Evolutionary conservation across 129 eudicot genomes (phyloP).

Genomic region (Mikania micrantha): DNA sequence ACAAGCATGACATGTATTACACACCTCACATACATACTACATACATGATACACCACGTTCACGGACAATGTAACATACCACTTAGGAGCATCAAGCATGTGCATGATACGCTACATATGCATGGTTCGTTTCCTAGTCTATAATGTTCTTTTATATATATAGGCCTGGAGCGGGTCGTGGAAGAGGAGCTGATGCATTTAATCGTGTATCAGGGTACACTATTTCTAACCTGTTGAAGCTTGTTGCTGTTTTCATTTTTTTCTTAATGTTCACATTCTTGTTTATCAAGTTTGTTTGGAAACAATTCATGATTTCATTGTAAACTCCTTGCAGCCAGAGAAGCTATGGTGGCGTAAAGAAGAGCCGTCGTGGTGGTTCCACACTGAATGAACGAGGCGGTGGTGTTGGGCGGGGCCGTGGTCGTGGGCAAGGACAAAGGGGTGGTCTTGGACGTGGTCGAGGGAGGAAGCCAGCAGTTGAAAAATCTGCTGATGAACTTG

Average conservation of each 20-base stretch:
- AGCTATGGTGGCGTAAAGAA: slow-evolving; percentile 39
- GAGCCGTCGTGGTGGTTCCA: slow-evolving; percentile 31
- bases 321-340: slow-evolving; percentile 37
- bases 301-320: neutral
- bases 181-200: slow-evolving; percentile 39
- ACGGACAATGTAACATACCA: neutral
- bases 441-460: slow-evolving; percentile 44
- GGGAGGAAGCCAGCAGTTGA: slow-evolving; percentile 45
- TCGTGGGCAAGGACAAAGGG: slow-evolving; percentile 32
- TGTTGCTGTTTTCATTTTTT: neutral
- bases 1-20: neutral
- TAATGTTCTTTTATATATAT: slow-evolving; percentile 9
- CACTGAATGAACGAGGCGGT: slow-evolving; percentile 29
- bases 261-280: neutral
- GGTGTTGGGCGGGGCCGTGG: slow-evolving; percentile 42
- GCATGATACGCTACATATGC: neutral
- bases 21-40: neutral
- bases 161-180: slow-evolving; percentile 59
- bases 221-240: neutral
- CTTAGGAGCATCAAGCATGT: neutral
- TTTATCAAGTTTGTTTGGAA: neutral
- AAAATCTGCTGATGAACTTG: slow-evolving; percentile 85
- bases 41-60: neutral
- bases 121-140: neutral
- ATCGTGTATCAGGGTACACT: slow-evolving; percentile 49